Conservation (phyloP, 257 asterid species). For the Jacaranda copaia region DNA sequence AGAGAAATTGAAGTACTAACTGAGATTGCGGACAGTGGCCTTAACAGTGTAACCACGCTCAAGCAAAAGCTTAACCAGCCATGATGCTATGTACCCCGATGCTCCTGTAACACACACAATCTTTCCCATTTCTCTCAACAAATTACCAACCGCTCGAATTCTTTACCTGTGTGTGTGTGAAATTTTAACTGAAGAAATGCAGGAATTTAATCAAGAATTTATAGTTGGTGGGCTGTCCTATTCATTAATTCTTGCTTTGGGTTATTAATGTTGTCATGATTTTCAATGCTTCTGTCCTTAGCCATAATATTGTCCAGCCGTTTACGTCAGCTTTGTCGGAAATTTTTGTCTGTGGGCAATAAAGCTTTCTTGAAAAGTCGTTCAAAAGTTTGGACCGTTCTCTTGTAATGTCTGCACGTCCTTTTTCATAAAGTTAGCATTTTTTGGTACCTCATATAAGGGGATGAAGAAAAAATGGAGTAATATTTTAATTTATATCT, state of each 20-base stretch:
- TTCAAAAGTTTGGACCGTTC: not conserved
- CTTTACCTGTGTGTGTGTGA: not conserved
- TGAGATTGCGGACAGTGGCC: constrained; percentile 57
- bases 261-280: not conserved
- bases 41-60: constrained; percentile 64
- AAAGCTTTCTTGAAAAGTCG: not conserved
- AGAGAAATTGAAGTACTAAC: constrained; percentile 30
- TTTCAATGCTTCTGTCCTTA: not conserved
- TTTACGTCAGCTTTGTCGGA: not conserved
- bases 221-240: not conserved
- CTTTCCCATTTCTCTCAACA: constrained; percentile 36
- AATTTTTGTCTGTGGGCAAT: not conserved
- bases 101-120: constrained; percentile 78
- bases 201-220: too few species aligned
- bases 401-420: not conserved
- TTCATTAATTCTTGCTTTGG: not conserved
- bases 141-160: not conserved
- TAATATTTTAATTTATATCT: too few species aligned
- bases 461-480: too few species aligned
- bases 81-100: constrained; percentile 67
- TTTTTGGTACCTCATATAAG: too few species aligned
- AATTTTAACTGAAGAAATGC: not conserved
- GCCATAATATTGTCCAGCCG: not conserved
- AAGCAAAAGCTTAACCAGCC: constrained; percentile 71
- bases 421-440: too few species aligned